Conservation (phyloP, 2,329 filamentous ascomycete species). For the Chaetomium olivaceum region DNA sequence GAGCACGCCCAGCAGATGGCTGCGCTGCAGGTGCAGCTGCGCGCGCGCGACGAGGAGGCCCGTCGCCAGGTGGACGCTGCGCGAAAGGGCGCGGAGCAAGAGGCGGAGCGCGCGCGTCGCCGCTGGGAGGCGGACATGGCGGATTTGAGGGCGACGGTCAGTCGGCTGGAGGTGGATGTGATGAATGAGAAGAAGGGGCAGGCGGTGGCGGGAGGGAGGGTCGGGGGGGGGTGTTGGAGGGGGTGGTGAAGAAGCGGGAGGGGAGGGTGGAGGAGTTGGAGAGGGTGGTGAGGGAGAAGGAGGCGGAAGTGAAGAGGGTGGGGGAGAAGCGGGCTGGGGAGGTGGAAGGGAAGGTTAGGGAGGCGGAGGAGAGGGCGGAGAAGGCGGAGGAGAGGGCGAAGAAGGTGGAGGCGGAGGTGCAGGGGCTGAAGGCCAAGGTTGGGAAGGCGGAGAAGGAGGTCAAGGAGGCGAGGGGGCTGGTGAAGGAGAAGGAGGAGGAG, state of each 20-base stretch:
- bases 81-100: slow-evolving; percentile 51
- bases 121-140: slow-evolving; percentile 61
- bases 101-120: slow-evolving; percentile 50
- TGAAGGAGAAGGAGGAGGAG: slow-evolving; percentile 59
- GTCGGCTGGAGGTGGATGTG: slow-evolving; percentile 61
- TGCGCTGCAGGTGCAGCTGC: slow-evolving; percentile 38
- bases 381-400: slow-evolving; percentile 38
- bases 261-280: slow-evolving; percentile 26
- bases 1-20: slow-evolving; percentile 64
- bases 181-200: slow-evolving; percentile 52
- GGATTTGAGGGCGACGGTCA: slow-evolving; percentile 62
- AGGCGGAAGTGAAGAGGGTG: slow-evolving; percentile 35
- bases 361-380: slow-evolving; percentile 41
- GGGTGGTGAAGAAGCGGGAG: slow-evolving; percentile 27
- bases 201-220: slow-evolving; percentile 33
- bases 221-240: slow-evolving; percentile 43
- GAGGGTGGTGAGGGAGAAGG: slow-evolving; percentile 24
- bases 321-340: slow-evolving; percentile 21
- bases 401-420: slow-evolving; percentile 36
- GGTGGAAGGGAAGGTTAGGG: slow-evolving; percentile 41
- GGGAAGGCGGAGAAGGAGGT: slow-evolving; percentile 62
- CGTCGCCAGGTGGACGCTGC: slow-evolving; percentile 43
- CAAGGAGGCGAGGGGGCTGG: slow-evolving; percentile 28
- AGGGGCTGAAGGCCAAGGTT: slow-evolving; percentile 31
- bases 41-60: slow-evolving; percentile 37